phyloP scores from a whole-genome alignment of 192 early-diverging fungal genomes.

The Rhizophagus clarus region DNA sequence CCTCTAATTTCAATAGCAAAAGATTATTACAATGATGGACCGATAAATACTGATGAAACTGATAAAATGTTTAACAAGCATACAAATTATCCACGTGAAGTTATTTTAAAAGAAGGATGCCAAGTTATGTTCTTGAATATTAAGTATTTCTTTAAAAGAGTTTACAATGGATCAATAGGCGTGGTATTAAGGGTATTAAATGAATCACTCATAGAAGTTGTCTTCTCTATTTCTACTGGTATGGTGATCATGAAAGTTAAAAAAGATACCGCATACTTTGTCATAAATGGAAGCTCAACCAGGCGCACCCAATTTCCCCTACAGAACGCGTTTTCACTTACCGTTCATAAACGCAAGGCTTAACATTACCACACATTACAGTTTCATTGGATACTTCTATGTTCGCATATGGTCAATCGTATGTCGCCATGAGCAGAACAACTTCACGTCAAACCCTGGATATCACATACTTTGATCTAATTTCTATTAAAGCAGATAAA shows the following conservation, averaged over 20 bases:
- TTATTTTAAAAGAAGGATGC: neutral
- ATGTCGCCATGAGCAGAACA: neutral
- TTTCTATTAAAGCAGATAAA: neutral
- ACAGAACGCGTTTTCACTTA: constrained; percentile 21
- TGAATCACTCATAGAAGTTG: neutral
- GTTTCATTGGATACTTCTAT: neutral
- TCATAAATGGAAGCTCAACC: neutral
- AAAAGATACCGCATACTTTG: neutral
- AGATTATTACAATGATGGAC: neutral
- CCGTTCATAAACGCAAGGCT: constrained; percentile 15
- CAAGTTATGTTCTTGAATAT: neutral
- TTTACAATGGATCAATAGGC: constrained; percentile 8
- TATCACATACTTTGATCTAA: neutral
- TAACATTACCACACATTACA: neutral
- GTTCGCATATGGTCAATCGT: neutral
- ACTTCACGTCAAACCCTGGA: neutral
- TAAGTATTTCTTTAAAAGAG: neutral
- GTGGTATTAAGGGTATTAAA: neutral
- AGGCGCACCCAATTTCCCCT: neutral
- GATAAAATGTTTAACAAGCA: neutral
- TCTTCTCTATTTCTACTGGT: neutral
- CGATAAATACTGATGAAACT: no score
- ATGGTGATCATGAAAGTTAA: neutral
- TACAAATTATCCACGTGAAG: neutral
- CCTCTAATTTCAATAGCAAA: neutral